Evolutionary conservation across 169 alveolate genomes (phyloP).

Genomic region (Perkinsus marinus): DNA sequence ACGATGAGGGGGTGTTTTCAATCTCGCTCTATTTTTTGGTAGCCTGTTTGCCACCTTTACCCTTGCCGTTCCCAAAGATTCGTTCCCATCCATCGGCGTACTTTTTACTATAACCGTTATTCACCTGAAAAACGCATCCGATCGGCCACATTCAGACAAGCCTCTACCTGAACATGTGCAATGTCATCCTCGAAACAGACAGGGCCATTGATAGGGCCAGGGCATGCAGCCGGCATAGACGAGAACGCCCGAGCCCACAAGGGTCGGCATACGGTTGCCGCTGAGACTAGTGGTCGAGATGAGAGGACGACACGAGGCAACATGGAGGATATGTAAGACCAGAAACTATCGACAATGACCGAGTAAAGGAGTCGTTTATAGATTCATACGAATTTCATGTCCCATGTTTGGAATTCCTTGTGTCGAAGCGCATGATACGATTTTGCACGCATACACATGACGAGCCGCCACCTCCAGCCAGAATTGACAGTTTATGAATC

Average conservation of each 20-base stretch:
- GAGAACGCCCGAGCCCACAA: not conserved
- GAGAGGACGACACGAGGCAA: not conserved
- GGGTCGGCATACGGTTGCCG: not conserved
- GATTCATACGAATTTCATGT: not conserved
- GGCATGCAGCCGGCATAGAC: not conserved
- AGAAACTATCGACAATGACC: not conserved
- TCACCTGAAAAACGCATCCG: not conserved
- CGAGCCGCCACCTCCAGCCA: no score
- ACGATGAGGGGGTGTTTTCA: not conserved
- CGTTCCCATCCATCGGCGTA: not conserved
- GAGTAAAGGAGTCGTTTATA: no score
- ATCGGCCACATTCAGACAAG: no score
- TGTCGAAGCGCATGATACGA: not conserved
- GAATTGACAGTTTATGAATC: no score
- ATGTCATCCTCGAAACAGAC: not conserved
- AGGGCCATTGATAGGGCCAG: not conserved
- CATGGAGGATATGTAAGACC: not conserved
- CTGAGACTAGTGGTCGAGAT: not conserved
- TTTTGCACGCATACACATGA: not conserved
- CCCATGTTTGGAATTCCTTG: not conserved
- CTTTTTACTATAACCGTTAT: not conserved
- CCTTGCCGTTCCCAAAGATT: not conserved
- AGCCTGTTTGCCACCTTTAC: not conserved
- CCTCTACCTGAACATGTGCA: not conserved
- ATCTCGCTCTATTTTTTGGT: not conserved